Evolutionary conservation across 768 basidiomycete species (phyloP).

Genomic region (Obba rivulosa): DNA sequence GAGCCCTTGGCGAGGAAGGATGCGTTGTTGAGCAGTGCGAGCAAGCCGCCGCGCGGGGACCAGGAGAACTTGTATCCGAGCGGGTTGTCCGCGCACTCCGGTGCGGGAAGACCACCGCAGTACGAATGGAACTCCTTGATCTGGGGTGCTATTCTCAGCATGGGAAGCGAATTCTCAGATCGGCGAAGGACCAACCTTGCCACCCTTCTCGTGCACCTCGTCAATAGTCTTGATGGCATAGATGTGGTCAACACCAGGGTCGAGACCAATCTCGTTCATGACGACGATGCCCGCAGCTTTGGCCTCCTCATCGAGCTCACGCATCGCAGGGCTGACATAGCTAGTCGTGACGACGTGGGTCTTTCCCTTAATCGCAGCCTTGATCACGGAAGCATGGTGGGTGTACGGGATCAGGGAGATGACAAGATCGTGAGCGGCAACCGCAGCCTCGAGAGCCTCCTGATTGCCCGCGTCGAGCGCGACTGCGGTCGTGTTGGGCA

Average conservation of each 20-base stretch:
- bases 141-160: too few relatives aligned
- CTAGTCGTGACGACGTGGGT: constrained; percentile 94
- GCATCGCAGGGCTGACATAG: constrained; percentile 90
- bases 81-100: constrained; percentile 87
- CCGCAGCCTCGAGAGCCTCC: constrained; percentile 67
- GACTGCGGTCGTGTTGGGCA: constrained; percentile 67
- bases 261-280: constrained; percentile 96
- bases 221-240: constrained; percentile 92
- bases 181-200: constrained; percentile 57
- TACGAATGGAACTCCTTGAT: constrained; percentile 90
- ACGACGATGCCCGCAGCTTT: constrained; percentile 89
- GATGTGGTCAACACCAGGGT: constrained; percentile 92
- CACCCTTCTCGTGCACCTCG: constrained; percentile 91
- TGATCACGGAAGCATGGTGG: constrained; percentile 83
- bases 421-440: constrained; percentile 87
- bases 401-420: constrained; percentile 97
- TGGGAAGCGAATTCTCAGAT: too few relatives aligned
- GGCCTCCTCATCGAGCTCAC: constrained; percentile 72
- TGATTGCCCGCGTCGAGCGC: constrained; percentile 75
- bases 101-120: constrained; percentile 94
- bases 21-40: constrained; percentile 89
- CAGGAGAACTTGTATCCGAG: constrained; percentile 99
- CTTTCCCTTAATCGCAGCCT: constrained; percentile 83
- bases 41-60: constrained; percentile 93
- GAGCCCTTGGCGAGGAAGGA: constrained; percentile 69